Base-by-base conservation (phyloP, 1,284 basidiomycete genomes). In the Neolentinus lepideus region DNA sequence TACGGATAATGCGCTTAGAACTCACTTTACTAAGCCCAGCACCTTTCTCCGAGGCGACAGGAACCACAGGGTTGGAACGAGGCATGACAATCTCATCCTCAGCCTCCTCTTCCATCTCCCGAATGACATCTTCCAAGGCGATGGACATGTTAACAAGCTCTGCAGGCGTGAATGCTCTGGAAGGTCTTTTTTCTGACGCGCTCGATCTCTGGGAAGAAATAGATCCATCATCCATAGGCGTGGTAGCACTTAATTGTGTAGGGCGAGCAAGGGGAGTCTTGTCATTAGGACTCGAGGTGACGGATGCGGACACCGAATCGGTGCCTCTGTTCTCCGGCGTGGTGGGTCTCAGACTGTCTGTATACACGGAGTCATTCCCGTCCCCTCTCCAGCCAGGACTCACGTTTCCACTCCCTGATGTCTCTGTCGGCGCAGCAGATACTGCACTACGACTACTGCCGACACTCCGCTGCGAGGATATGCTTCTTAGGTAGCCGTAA, bases 61-160 rank as follows among this genome's bases (percentile, higher is more conserved):
- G 16, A 3, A 16, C 38, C 12, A 43, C 16, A 4, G 38, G 38
- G 38, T 16, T 43, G 9, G 43, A 46, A 16, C 88, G 78, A 54
- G 85, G 85, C 74, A 90, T 77, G 55, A 90, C 71, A 59, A 90
- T 85, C 67, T 86, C 78, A 62, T 87, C 85, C 61, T 85, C 85
- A 43, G 58, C 70, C 56, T 76, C 75, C 57, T 76, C 75, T 58
- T 75, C 74, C 11, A 90, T 77, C 64, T 88, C 85, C 63, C 80
- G 78, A 54, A 92, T 87, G 11, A 78, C 89, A 59, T 83, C 77
- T 61, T 87, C 84, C 27, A 92, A 67, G 0, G 89, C 88, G 64
- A 83, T 61, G 45, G 89, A 90, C 38, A 84, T 85, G 56, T 85
- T 81, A 62, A 78, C 77, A 55, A 84, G 64, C 29, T 74, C 77